Conservation (phyloP, 345 rosid species). For the Noccaea bulbosa region DNA sequence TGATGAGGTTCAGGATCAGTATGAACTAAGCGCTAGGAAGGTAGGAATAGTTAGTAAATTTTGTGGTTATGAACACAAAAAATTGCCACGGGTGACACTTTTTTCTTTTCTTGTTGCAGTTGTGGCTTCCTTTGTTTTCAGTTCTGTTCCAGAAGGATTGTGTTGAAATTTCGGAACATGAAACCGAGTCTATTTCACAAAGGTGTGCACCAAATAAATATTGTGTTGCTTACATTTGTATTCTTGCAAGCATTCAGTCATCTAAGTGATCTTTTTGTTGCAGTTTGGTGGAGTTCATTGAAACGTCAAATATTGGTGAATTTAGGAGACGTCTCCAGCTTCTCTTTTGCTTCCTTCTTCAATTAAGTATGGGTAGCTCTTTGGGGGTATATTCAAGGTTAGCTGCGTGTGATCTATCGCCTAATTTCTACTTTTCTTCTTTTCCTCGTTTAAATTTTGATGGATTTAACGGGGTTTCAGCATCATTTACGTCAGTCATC, state of each 20-base stretch:
- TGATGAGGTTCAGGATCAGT: conserved; percentile 81
- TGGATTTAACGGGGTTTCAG: conserved; percentile 19
- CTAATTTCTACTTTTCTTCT: conserved; percentile 2
- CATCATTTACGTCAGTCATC: conserved; percentile 11
- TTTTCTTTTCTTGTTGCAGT: conserved; percentile 56
- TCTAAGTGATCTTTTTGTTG: conserved; percentile 43
- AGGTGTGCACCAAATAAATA: conserved; percentile 51
- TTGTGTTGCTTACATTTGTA: conserved; percentile 25
- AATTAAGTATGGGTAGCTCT: conserved; percentile 59
- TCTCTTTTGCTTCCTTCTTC: conserved; percentile 80
- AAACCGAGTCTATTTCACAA: conserved; percentile 56
- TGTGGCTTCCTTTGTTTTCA: conserved; percentile 93
- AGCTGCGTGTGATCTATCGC: conserved; percentile 31
- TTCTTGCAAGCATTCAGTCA: conserved; percentile 22
- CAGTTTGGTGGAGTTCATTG: conserved; percentile 90
- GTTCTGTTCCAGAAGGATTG: conserved; percentile 60
- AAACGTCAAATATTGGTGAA: conserved; percentile 87
- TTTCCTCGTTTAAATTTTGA: conserved; percentile 9
- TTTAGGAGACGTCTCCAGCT: conserved; percentile 86
- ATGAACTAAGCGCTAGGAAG: conserved; percentile 80
- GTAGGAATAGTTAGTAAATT: conserved; percentile 45
- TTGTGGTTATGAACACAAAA: conserved; percentile 30
- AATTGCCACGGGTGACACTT: conserved; percentile 20
- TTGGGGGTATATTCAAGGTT: conserved; percentile 73
- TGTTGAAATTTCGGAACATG: conserved; percentile 49